A percentile compares a stretch with the other conserved stretches of the same genome.
Evolutionary conservation across 805 yeast species (phyloP).

Genomic region (Lachancea mirantina): DNA sequence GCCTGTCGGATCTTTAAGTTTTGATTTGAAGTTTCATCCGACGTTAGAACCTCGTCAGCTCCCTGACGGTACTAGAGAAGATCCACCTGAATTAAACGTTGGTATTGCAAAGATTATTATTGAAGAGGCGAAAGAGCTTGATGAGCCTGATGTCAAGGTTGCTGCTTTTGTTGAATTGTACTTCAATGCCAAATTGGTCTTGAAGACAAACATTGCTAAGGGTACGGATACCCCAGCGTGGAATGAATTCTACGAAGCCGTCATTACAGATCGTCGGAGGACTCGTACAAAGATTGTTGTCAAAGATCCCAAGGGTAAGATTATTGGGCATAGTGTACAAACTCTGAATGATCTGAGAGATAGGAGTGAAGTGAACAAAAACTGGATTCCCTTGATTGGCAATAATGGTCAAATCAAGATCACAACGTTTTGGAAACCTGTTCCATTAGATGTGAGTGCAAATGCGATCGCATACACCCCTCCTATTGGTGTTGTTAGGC

Average conservation of each 20-base stretch:
- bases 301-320: conserved; percentile 51
- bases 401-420: conserved; percentile 70
- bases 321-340: conserved; percentile 53
- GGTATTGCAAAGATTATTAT: conserved; percentile 65
- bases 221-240: conserved; percentile 62
- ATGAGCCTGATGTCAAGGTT: conserved; percentile 42
- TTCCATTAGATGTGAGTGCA: conserved; percentile 55
- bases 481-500: conserved; percentile 87
- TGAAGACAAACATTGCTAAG: conserved; percentile 52
- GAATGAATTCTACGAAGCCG: conserved; percentile 55
- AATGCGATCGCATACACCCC: conserved; percentile 81
- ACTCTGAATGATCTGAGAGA: conserved; percentile 62
- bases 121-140: conserved; percentile 35
- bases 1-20: conserved; percentile 66
- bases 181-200: conserved; percentile 52
- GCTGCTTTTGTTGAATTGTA: conserved; percentile 66
- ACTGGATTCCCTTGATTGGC: conserved; percentile 65
- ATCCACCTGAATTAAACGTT: conserved; percentile 88
- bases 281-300: conserved; percentile 62
- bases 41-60: conserved; percentile 50
- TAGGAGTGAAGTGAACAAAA: conserved; percentile 67
- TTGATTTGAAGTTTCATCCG: conserved; percentile 70
- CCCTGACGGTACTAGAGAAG: conserved; percentile 76
- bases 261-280: conserved; percentile 64
- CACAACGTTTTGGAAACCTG: conserved; percentile 79